These are phyloP conservation scores for Sordaria brevicollis DNA, from an alignment of 495 filamentous ascomycete genomes.

Conservation along the genomic window DNA sequence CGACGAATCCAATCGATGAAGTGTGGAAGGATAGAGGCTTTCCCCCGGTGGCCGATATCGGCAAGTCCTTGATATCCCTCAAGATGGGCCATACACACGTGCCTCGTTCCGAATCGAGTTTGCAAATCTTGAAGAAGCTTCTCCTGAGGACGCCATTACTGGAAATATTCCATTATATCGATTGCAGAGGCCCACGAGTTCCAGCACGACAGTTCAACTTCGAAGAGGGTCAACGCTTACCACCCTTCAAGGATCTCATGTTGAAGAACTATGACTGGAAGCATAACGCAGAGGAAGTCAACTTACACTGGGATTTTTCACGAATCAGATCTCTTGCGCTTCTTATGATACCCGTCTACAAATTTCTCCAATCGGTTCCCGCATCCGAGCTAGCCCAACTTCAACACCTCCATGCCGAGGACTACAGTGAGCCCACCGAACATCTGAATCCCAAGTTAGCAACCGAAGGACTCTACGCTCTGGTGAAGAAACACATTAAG, in stretches of 20 bases:
- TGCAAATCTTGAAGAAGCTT: constrained; percentile 18
- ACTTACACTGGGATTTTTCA: constrained; percentile 24
- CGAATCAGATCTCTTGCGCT: constrained; percentile 15
- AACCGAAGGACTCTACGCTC: constrained; percentile 9
- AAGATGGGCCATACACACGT: constrained; percentile 13
- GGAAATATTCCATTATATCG: constrained; percentile 16
- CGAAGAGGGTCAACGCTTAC: constrained; percentile 16
- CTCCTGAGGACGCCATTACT: constrained; percentile 11
- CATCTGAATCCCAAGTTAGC: constrained; percentile 7
- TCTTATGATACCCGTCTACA: constrained; percentile 17
- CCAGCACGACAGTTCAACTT: constrained; percentile 20
- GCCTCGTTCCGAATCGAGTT: constrained; percentile 12
- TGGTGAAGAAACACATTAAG: constrained; percentile 12
- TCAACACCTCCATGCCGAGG: constrained; percentile 14
- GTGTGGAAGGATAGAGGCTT: neutral
- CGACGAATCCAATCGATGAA: neutral
- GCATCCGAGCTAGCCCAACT: constrained; percentile 11
- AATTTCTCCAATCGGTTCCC: constrained; percentile 18
- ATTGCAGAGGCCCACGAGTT: constrained; percentile 5
- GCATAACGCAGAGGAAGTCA: constrained; percentile 10
- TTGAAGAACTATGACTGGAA: constrained; percentile 26
- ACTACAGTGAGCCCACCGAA: constrained; percentile 12
- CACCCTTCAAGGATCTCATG: constrained; percentile 17
- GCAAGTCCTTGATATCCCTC: constrained; percentile 6
- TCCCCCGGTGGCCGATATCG: neutral